phyloP scores from a whole-genome alignment of 129 eudicot species.

The Flaveria brownii region DNA sequence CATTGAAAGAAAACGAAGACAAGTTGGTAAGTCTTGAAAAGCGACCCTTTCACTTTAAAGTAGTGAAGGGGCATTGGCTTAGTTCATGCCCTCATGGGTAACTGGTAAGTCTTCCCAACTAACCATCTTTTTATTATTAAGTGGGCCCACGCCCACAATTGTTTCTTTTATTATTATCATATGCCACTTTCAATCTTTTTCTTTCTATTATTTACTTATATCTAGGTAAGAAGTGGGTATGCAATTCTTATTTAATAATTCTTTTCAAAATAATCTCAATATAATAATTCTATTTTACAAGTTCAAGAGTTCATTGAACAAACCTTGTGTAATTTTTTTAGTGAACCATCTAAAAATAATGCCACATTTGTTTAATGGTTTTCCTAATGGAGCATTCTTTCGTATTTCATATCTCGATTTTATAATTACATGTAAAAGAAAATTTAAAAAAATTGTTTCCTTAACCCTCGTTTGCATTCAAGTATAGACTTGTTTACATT shows the following conservation, averaged over 20 bases:
- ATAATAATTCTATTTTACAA: not conserved
- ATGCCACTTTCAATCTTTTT: not conserved
- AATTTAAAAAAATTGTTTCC: too few species aligned
- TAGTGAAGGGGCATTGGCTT: slow-evolving; percentile 21
- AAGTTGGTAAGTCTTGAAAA: slow-evolving; percentile 41
- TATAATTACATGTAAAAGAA: too few species aligned
- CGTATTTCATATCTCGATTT: too few species aligned
- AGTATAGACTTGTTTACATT: too few species aligned
- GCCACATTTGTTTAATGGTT: not conserved
- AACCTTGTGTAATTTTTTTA: not conserved
- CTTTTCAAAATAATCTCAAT: not conserved
- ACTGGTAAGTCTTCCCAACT: not conserved
- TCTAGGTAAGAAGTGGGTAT: slow-evolving; percentile 26
- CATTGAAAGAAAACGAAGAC: slow-evolving; percentile 27
- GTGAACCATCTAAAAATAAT: not conserved
- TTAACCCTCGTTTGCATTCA: too few species aligned
- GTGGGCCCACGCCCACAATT: slow-evolving; percentile 22
- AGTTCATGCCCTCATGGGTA: not conserved
- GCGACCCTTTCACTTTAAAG: slow-evolving; percentile 40
- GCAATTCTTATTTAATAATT: not conserved
- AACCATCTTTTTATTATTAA: not conserved
- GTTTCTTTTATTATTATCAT: not conserved
- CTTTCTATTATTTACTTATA: slow-evolving; percentile 18
- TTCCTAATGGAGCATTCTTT: too few species aligned
- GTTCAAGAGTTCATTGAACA: not conserved